phyloP scores from a whole-genome alignment of 1,284 basidiomycete species.

The Tausonia pullulans region DNA sequence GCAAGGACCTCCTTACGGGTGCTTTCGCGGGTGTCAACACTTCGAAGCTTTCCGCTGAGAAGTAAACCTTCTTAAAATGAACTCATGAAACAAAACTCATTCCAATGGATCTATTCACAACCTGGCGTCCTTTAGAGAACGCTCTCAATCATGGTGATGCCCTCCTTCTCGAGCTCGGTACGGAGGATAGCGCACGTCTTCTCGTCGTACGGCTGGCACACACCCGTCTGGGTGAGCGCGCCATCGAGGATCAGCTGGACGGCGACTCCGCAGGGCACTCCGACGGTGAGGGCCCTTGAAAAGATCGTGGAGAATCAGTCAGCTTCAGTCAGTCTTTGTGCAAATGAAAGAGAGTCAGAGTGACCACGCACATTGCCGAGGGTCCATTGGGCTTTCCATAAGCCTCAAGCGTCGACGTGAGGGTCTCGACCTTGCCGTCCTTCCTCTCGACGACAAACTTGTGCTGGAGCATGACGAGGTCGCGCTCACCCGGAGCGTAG shows the following conservation, averaged over 20 bases:
- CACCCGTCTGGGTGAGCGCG: constrained; percentile 61
- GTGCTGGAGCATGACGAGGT: constrained; percentile 96
- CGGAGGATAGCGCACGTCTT: constrained; percentile 72
- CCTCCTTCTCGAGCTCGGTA: constrained; percentile 66
- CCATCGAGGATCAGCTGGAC: constrained; percentile 63
- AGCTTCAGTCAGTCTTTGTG: neutral
- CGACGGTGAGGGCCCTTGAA: constrained; percentile 52
- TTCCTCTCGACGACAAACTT: constrained; percentile 82
- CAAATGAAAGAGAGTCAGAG: constrained; percentile 8
- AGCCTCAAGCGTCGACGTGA: constrained; percentile 48
- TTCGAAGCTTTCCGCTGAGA: no score
- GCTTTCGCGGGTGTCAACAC: constrained; percentile 25
- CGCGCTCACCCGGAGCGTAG: constrained; percentile 82
- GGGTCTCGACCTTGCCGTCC: constrained; percentile 56
- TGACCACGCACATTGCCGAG: constrained; percentile 60
- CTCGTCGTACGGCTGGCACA: constrained; percentile 81
- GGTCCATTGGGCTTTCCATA: constrained; percentile 76
- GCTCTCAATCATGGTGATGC: constrained; percentile 65
- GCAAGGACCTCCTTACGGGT: constrained; percentile 51
- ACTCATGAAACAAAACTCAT: neutral
- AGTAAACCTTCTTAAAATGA: no score
- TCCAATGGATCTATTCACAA: neutral
- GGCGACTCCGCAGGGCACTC: constrained; percentile 88
- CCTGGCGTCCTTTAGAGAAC: constrained; percentile 28
- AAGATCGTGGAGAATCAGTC: no score